phyloP scores from a whole-genome alignment of 2,329 filamentous ascomycete species.

The Chaetothyriales sp. region DNA sequence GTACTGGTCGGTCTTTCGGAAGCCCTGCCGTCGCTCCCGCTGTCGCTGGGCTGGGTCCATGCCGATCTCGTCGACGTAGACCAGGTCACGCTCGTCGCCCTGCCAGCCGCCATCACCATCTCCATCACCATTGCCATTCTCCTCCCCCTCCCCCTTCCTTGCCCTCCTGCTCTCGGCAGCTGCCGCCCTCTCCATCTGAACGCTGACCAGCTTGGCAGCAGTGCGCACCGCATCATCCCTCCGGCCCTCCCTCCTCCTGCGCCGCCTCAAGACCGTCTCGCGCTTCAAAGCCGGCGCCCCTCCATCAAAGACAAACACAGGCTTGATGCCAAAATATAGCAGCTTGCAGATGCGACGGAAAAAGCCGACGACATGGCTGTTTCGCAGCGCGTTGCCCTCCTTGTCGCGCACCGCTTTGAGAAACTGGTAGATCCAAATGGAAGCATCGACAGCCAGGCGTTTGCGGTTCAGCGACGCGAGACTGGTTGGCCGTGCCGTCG shows the following conservation, averaged over 20 bases:
- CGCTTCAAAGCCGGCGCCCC: constrained; percentile 82
- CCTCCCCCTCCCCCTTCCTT: constrained; percentile 39
- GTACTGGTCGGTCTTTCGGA: constrained; percentile 86
- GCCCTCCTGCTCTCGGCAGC: constrained; percentile 61
- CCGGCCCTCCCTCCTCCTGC: constrained; percentile 67
- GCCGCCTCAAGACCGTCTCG: constrained; percentile 69
- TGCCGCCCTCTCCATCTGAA: constrained; percentile 82
- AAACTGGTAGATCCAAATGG: constrained; percentile 99
- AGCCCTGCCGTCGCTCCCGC: constrained; percentile 48
- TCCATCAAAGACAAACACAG: constrained; percentile 96
- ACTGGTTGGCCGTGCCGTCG: constrained; percentile 88
- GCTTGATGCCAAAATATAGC: constrained; percentile 87
- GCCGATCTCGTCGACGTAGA: constrained; percentile 81
- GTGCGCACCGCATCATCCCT: constrained; percentile 86
- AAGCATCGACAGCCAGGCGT: constrained; percentile 90
- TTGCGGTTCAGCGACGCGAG: constrained; percentile 93
- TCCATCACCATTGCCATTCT: constrained; percentile 31
- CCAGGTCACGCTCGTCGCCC: constrained; percentile 44
- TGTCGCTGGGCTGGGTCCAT: constrained; percentile 64
- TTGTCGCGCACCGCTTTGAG: constrained; percentile 97
- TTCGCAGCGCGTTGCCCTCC: constrained; percentile 89
- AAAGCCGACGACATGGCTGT: constrained; percentile 92
- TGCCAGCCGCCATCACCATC: constrained; percentile 46
- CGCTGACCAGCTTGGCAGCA: constrained; percentile 75
- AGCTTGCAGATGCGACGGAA: constrained; percentile 97